Percentiles rank a stretch among this genome's conserved stretches.
These are phyloP conservation scores for Termitomyces eurrhizus DNA, from an alignment of 768 basidiomycete species.

Conservation along the genomic window DNA sequence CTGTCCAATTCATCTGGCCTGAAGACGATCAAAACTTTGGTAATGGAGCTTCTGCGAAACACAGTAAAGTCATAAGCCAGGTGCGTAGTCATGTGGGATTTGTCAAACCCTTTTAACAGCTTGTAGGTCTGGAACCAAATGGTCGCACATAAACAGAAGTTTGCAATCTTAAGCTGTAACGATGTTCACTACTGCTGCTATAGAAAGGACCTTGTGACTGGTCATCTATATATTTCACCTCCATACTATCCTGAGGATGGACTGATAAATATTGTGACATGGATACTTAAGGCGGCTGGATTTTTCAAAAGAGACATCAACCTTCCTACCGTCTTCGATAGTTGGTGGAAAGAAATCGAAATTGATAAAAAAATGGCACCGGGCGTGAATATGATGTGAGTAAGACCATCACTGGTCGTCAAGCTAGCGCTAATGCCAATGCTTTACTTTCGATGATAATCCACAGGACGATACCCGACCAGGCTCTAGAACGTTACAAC, in stretches of 20 bases:
- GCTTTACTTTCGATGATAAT: too few relatives aligned
- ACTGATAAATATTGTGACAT: neutral
- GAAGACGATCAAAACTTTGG: neutral
- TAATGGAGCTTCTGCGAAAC: fast-evolving
- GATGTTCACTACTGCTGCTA: neutral
- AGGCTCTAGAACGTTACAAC: too few relatives aligned
- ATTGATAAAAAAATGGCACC: too few relatives aligned
- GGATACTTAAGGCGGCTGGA: neutral
- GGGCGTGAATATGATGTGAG: too few relatives aligned
- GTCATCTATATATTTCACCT: neutral
- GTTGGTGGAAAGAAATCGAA: too few relatives aligned
- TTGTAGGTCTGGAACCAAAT: neutral
- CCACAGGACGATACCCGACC: too few relatives aligned
- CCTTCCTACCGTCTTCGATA: too few relatives aligned
- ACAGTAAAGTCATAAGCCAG: neutral
- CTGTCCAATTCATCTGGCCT: neutral
- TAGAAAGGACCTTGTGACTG: neutral
- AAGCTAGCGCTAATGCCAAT: too few relatives aligned
- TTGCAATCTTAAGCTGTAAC: neutral
- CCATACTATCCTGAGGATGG: neutral
- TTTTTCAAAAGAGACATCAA: neutral
- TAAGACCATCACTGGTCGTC: too few relatives aligned
- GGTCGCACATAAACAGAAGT: neutral
- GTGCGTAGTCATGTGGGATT: neutral
- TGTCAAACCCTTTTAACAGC: neutral